These are phyloP conservation scores for Calocybe gangraenosa DNA, from an alignment of 768 basidiomycete genomes.

Conservation along the genomic window DNA sequence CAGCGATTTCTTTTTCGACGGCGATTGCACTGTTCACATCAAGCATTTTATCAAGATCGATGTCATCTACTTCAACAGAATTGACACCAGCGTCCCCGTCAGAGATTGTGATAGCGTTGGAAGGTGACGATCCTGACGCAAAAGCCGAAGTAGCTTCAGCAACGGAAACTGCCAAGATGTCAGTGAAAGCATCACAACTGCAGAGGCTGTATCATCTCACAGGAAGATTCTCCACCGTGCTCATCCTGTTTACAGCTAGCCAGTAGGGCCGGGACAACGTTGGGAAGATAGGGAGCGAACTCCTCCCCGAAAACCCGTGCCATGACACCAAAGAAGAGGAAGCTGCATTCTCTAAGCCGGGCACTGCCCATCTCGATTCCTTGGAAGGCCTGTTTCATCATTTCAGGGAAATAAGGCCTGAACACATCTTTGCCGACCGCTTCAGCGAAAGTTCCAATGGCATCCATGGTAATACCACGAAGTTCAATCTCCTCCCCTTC, in stretches of 20 bases:
- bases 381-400: slow-evolving; percentile 94
- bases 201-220: slow-evolving; percentile 35
- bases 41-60: slow-evolving; percentile 82
- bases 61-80: slow-evolving; percentile 68
- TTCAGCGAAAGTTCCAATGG: slow-evolving; percentile 97
- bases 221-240: slow-evolving; percentile 54
- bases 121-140: slow-evolving; percentile 69
- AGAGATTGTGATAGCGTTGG: slow-evolving; percentile 62
- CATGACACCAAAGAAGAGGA: slow-evolving; percentile 98
- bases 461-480: slow-evolving; percentile 96
- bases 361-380: slow-evolving; percentile 85
- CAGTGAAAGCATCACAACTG: slow-evolving; percentile 2
- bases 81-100: slow-evolving; percentile 52
- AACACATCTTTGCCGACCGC: slow-evolving; percentile 93
- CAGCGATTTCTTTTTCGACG: slow-evolving; percentile 98
- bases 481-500: slow-evolving; percentile 93
- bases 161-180: slow-evolving; percentile 37
- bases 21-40: slow-evolving; percentile 95
- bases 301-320: slow-evolving; percentile 95
- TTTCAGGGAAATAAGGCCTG: slow-evolving; percentile 91
- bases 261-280: slow-evolving; percentile 83
- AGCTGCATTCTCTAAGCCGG: slow-evolving; percentile 89
- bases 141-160: slow-evolving; percentile 58
- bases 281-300: slow-evolving; percentile 82
- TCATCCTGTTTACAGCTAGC: slow-evolving; percentile 81